Conservation (phyloP, 2,329 filamentous ascomycete species). For the Fusarium pseudonygamai region DNA sequence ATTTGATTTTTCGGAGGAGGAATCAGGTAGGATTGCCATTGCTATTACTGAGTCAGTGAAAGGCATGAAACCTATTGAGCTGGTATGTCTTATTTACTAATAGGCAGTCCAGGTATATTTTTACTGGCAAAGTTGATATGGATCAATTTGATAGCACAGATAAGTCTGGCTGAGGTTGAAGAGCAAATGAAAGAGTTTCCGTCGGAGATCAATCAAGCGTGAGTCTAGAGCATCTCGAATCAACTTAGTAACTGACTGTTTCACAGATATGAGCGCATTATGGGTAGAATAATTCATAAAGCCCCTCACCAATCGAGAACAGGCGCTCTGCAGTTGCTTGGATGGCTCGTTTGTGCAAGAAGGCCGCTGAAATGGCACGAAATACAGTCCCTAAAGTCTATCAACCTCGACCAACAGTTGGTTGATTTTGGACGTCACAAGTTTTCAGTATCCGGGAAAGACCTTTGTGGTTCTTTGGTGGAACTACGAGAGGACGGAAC, state of each 20-base stretch:
- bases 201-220: rapidly evolving
- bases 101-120: rapidly evolving
- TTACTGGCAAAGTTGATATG: rapidly evolving
- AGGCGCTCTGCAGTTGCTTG: not conserved
- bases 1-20: rapidly evolving
- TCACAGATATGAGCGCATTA: rapidly evolving
- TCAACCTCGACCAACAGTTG: rapidly evolving
- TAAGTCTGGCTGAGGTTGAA: rapidly evolving
- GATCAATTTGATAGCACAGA: rapidly evolving
- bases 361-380: not conserved
- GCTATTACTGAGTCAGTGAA: rapidly evolving
- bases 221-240: not conserved
- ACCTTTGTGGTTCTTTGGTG: not conserved
- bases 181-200: rapidly evolving
- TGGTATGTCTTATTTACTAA: rapidly evolving
- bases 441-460: not conserved
- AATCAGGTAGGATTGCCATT: not conserved
- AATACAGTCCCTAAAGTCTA: rapidly evolving
- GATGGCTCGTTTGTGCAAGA: not conserved
- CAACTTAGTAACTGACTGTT: rapidly evolving
- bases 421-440: not conserved
- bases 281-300: rapidly evolving
- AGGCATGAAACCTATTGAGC: rapidly evolving
- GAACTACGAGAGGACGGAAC: rapidly evolving
- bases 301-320: rapidly evolving